Evolutionary conservation across 768 basidiomycete genomes (phyloP), one percentile per base, ranked within the genome.

Genomic region (Gloeopeniophorella convolvens): DNA sequence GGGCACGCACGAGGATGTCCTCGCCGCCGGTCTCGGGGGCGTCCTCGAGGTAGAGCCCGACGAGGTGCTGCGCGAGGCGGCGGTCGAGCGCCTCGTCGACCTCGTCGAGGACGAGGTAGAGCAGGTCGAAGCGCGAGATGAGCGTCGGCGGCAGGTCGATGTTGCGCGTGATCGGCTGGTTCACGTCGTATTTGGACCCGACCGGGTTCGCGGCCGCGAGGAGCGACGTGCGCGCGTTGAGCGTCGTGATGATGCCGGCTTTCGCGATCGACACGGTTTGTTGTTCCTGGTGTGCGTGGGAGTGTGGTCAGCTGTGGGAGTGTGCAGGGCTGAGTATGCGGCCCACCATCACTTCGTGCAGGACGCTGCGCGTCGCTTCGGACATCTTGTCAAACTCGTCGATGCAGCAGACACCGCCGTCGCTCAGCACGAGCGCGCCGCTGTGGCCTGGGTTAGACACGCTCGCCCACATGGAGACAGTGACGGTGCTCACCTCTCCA

Each of bases 361-460:
- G 79, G 8, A 98, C 95, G 63, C 96, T 97, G 40, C 96, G 84
- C 36, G 96, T 98, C 4, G 89, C 81, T 54, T 97, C 86, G 30
- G 94, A 93, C 96, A 99, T 99, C 68, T 99, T 99, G 71, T 99
- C 96, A 60, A 99, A 98, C 68, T 98, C 95, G 59, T 98, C 95
- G 58, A 98, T 98, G 63, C 95, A 98, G 65, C 93, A 97, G 4
- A 97, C 92, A 65, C 94, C 95, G 1, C 95, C 95, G 58, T 97
- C 95, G 63, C 88, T 90, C 52, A 97, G 69, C 1, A 96, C 94
- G 10, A 97, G 80, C 0, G 94, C 94, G 54, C 94, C 94, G 70
- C 92, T 91, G 57, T 45, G 44, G 23, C 50, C 6, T 54, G 44
- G 42, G 16, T 41, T 30, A 41, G 18, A 57, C 18, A 7, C 2